Conservation (phyloP, 805 yeast species). For the Lipomyces lipofer region DNA sequence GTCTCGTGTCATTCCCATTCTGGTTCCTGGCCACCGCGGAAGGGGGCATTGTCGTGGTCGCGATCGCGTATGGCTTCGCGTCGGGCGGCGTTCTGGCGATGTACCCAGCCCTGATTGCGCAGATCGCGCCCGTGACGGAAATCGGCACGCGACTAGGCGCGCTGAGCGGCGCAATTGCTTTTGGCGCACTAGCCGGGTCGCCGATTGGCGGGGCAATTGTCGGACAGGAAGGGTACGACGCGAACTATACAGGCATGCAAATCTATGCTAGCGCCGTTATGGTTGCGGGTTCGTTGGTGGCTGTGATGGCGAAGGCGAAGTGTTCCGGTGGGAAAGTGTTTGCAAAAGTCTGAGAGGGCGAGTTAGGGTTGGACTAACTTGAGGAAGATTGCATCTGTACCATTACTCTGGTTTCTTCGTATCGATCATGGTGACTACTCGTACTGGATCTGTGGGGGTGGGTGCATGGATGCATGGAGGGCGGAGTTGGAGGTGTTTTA, state of each 20-base stretch:
- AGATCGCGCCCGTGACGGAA: conserved; percentile 34
- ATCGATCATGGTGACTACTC: too few species aligned
- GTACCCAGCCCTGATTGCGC: conserved; percentile 40
- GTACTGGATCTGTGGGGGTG: too few species aligned
- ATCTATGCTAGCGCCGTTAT: conserved; percentile 32
- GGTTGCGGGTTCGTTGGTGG: conserved; percentile 27
- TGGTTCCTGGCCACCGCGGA: conserved; percentile 17
- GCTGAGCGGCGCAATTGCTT: conserved; percentile 58
- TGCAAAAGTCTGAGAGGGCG: too few species aligned
- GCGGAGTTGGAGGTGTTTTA: too few species aligned
- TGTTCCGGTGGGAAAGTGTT: conserved; percentile 25
- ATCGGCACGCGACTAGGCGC: conserved; percentile 55
- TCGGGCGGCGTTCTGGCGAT: conserved; percentile 41
- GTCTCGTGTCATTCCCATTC: conserved; percentile 37
- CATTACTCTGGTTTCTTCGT: too few species aligned
- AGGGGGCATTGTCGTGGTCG: conserved; percentile 32
- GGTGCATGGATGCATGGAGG: too few species aligned
- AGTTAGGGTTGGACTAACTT: too few species aligned
- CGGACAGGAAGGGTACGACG: conserved; percentile 12
- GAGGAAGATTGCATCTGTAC: too few species aligned
- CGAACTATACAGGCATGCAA: conserved; percentile 27
- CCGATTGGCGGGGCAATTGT: conserved; percentile 39
- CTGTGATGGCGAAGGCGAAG: conserved; percentile 23
- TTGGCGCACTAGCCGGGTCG: conserved; percentile 43
- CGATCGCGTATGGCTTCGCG: conserved; percentile 39